These are phyloP conservation scores for Geosmithia flava DNA, from an alignment of 2,329 filamentous ascomycete species.

Conservation along the genomic window DNA sequence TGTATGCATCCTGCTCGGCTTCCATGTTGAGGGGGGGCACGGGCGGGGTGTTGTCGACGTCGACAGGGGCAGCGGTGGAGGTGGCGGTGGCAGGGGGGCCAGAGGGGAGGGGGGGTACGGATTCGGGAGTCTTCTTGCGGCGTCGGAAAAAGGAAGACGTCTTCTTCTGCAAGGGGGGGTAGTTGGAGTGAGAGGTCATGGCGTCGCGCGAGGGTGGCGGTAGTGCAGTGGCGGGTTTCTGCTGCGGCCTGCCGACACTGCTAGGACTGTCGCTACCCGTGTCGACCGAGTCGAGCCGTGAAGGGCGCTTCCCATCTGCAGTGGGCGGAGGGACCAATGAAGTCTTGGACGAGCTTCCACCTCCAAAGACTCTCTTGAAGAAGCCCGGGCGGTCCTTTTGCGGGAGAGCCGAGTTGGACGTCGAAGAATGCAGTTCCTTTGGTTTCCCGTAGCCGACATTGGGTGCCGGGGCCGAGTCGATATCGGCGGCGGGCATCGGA, in stretches of 20 bases:
- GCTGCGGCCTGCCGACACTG: not conserved
- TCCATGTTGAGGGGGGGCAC: conserved; percentile 21
- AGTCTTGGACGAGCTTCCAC: conserved; percentile 45
- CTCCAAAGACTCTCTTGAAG: conserved; percentile 82
- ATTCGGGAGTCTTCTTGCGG: conserved; percentile 72
- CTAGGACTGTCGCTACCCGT: conserved; percentile 1
- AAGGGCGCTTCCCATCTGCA: not conserved
- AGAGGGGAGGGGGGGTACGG: conserved; percentile 46
- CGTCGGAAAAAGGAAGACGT: conserved; percentile 88
- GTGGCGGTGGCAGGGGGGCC: not conserved
- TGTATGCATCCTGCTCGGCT: conserved; percentile 14
- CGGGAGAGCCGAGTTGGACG: conserved; percentile 33
- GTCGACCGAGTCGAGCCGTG: not conserved
- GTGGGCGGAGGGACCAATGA: conserved; percentile 9
- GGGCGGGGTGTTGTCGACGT: conserved; percentile 26
- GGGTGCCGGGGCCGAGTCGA: conserved; percentile 43
- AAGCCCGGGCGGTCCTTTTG: conserved; percentile 70
- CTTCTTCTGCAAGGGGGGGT: conserved; percentile 66
- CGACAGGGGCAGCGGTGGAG: not conserved
- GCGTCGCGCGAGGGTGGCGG: conserved; percentile 35
- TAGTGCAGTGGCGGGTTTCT: conserved; percentile 28
- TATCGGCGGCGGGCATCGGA: conserved; percentile 9
- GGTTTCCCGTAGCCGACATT: conserved; percentile 46
- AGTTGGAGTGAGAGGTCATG: conserved; percentile 28
- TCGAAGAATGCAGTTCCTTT: conserved; percentile 37